Evolutionary conservation across 805 yeast genomes (phyloP), one percentile per base, ranked within the genome.

Genomic region (Spathaspora girioi): DNA sequence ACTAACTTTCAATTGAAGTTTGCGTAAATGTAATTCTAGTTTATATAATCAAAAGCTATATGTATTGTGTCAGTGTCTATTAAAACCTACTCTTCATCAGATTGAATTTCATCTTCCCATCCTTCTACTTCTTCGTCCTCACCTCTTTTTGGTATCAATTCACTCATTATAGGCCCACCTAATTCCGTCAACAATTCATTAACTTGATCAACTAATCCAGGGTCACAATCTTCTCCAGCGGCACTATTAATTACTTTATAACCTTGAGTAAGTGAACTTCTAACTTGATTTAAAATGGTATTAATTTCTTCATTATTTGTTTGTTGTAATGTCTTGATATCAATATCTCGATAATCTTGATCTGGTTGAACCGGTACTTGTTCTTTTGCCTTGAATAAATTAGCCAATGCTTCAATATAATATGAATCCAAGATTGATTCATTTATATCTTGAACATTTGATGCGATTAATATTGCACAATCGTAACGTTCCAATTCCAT

Each of bases 351-450:
- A 59, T 74, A 78, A 54, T 78, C 78, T 3, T 50, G 60, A 2
- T 50, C 52, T 6, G 76, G 71, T n/a, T 78, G 71, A 15, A 70
- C 66, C 3, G 14, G 8, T n/a, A 35, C 7, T 20, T 43, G 35
- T 52, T 58, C 59, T 50, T 71, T 72, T 19, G 73, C 74, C 47
- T 57, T 59, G 51, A 87, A 68, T 55, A 82, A 65, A 61, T 84
- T 77, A 0, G 94, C 83, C 60, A 92, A 81, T 0, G 94, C 96
- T 62, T 89, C 96, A 56, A 91, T 71, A 65, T 94, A 94, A 62
- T 80, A 87, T 40, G 86, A 78, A 61, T 94, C 98, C 51, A 89
- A 74, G 54, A 89, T 82, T 59, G 84, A 86, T 59, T 93, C 97
- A 69, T 93, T 91, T 45, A 93, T 80, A 54, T 87, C 93, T 59